Evolutionary conservation across 148 eudicot species (phyloP).

Genomic region (Rhododendron williamsianum): DNA sequence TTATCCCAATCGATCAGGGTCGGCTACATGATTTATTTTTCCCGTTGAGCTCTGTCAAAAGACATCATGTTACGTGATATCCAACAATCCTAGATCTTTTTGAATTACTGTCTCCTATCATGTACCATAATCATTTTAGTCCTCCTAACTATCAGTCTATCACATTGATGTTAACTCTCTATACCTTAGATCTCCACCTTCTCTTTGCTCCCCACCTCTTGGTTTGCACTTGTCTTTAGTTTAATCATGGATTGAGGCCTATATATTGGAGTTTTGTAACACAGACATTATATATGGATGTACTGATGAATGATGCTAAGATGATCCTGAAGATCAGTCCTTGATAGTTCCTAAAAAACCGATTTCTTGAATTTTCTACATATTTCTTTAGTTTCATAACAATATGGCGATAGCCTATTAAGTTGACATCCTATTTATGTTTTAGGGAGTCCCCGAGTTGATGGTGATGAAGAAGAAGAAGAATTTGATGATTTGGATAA

Average conservation of each 20-base stretch:
- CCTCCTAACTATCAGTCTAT: no score
- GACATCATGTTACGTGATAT: not conserved
- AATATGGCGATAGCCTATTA: not conserved
- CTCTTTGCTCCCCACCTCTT: not conserved
- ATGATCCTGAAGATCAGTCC: not conserved
- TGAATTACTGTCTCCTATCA: not conserved
- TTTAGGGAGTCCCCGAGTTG: slow-evolving; percentile 63
- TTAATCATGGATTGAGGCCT: not conserved
- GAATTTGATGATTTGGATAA: slow-evolving; percentile 61
- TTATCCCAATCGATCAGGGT: not conserved
- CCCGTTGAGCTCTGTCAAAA: not conserved
- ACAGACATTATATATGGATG: not conserved
- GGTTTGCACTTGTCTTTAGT: not conserved
- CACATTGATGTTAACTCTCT: no score
- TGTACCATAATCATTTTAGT: not conserved
- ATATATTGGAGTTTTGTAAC: not conserved
- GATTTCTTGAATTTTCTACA: not conserved
- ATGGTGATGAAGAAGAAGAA: slow-evolving; percentile 72
- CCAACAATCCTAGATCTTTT: not conserved
- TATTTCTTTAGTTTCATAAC: not conserved
- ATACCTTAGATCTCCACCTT: not conserved
- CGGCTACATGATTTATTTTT: not conserved
- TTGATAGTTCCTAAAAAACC: not conserved
- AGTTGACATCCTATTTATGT: not conserved
- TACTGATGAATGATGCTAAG: not conserved